phyloP scores from a whole-genome alignment of 2,329 filamentous ascomycete genomes.

The Cladosporium sp. region DNA sequence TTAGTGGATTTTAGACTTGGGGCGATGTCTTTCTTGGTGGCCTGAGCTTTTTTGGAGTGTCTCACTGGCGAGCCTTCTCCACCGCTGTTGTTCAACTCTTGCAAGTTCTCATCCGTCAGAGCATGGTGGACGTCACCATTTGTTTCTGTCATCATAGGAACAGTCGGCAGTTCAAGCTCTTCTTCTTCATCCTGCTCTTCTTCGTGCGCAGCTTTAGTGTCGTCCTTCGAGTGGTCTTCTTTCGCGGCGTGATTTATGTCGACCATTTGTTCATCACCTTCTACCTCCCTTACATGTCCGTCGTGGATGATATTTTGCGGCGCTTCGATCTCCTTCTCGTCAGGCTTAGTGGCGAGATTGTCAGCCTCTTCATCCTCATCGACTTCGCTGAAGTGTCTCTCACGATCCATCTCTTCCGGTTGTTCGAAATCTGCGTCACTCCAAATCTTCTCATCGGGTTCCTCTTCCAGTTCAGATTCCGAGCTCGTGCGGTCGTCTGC shows the following conservation, averaged over 20 bases:
- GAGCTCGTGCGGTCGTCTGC: background rate
- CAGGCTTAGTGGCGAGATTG: background rate
- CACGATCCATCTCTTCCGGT: background rate
- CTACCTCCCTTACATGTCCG: background rate
- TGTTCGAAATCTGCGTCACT: conserved; percentile 7
- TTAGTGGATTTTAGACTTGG: background rate
- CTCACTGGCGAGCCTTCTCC: background rate
- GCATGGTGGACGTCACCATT: background rate
- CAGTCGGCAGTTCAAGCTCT: conserved; percentile 3
- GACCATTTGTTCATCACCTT: background rate
- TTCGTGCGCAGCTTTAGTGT: background rate
- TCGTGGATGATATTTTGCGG: background rate
- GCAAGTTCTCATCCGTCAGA: background rate
- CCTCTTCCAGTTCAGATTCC: background rate
- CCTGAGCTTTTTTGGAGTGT: background rate
- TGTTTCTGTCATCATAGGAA: background rate
- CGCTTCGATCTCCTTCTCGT: background rate
- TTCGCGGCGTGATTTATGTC: background rate
- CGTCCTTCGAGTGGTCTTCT: background rate
- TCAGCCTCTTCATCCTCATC: conserved; percentile 1
- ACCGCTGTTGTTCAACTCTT: conserved; percentile 3
- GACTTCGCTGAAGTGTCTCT: conserved; percentile 5
- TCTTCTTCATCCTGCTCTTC: background rate
- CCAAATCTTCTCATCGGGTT: conserved; percentile 1
- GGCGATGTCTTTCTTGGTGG: background rate